Evolutionary conservation across 352 stramenopile genomes (phyloP).

Genomic region (Saprolegnia diclina): DNA sequence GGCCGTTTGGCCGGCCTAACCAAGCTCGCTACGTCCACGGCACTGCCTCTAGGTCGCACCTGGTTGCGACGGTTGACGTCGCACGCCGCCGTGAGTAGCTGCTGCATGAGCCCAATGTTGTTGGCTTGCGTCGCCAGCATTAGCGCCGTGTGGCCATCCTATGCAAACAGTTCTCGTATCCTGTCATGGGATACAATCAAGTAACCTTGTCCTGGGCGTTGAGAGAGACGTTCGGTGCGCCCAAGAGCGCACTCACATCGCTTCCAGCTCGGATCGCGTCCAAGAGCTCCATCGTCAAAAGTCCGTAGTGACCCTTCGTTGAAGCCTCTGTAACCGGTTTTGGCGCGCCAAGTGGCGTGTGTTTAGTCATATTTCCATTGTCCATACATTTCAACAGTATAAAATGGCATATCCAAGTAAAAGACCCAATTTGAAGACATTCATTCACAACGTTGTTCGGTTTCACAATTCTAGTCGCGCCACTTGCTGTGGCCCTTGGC

Average conservation of each 20-base stretch:
- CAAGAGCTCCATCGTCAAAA: background rate
- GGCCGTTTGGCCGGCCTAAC: background rate
- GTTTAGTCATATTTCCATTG: too few species aligned
- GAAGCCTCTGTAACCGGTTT: constrained; percentile 2
- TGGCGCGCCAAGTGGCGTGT: too few species aligned
- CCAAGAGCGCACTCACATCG: background rate
- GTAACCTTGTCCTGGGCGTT: constrained; percentile 1
- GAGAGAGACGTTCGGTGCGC: background rate
- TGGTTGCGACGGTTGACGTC: constrained; percentile 11
- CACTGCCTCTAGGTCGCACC: background rate
- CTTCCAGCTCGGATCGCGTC: background rate
- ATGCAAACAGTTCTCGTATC: background rate
- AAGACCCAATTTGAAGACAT: too few species aligned
- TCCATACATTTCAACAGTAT: too few species aligned
- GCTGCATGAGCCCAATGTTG: background rate
- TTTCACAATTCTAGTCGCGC: background rate
- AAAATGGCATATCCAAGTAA: too few species aligned
- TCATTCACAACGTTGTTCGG: background rate
- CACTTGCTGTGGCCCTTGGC: background rate
- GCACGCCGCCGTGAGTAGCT: background rate
- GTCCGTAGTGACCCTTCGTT: too few species aligned
- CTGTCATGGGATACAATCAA: background rate
- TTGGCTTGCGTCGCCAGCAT: background rate
- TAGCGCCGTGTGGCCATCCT: background rate
- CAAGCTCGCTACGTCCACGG: background rate